Evolutionary conservation across 306 rosid genomes (phyloP), one percentile per base, ranked within the genome.

Genomic region (Fagus sylvatica): DNA sequence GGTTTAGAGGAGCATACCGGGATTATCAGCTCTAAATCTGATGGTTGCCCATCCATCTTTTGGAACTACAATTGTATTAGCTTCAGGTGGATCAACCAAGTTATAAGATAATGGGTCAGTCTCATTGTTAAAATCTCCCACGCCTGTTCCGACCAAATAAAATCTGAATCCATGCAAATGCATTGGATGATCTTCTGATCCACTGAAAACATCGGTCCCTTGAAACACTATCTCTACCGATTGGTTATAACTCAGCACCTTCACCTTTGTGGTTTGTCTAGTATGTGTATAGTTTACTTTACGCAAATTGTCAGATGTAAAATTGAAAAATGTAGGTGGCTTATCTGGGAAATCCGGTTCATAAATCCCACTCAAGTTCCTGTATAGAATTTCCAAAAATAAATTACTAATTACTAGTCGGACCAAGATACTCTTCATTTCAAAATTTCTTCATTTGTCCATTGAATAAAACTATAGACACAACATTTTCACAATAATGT

Each of bases 131-230:
- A 65, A 82, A 72, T 85, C 81, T 3, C 85, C 85, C 0, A 75
- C 37, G 32, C 86, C 88, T 2, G 75, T 0, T 48, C 88, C 88
- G 1, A 81, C 77, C 46, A 84, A 72, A 64, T 78, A 84, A 72
- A 84, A 84, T 16, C 76, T 40, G 73, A 64, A 74, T 5, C 91
- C 91, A 64, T 88, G 91, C 33, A 85, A 69, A 69, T 88, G 91
- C 64, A 84, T 64, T 1, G 89, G 87, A 54, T 88, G 91, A 76
- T 83, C 83, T 82, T 82, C 85, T 2, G 88, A 57, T 28, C 28
- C 72, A 7, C 69, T 67, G 5, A 80, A 5, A 40, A 85, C 4
- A 54, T 72, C 66, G 0, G 89, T 88, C 32, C 87, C 89, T 69
- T 88, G 91, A 75, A 80, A 78, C n/a, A 85, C 77, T 5, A 88